Evolutionary conservation across 2,329 filamentous ascomycete genomes (phyloP).

Genomic region (Aspergillus spinulosporus): DNA sequence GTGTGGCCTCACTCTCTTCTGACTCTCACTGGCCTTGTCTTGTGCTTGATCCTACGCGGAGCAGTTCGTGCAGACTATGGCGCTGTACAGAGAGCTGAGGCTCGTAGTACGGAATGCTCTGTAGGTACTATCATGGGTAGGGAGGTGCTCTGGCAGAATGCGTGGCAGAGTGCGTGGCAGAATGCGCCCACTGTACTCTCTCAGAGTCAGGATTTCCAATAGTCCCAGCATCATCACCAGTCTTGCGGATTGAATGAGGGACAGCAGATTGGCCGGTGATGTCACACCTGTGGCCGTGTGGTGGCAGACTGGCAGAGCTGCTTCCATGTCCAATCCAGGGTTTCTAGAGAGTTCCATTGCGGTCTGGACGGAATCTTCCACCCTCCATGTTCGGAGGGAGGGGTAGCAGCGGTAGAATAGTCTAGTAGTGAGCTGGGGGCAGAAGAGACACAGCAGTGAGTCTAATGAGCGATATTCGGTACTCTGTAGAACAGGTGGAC

Average conservation of each 20-base stretch:
- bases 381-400: slow-evolving; percentile 6
- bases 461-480: no score
- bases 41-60: not conserved
- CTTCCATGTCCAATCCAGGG: not conserved
- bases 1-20: not conserved
- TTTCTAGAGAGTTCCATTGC: slow-evolving; percentile 5
- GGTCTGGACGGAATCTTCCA: slow-evolving; percentile 2
- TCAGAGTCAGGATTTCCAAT: not conserved
- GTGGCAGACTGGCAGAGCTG: not conserved
- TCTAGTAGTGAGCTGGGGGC: no score
- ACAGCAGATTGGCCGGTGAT: slow-evolving; percentile 3
- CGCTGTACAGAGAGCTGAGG: no score
- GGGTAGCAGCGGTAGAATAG: not conserved
- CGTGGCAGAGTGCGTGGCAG: not conserved
- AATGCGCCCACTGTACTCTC: not conserved
- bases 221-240: not conserved
- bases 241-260: no score
- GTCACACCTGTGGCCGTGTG: slow-evolving; percentile 8
- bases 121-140: no score
- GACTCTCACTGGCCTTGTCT: not conserved
- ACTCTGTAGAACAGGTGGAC: no score
- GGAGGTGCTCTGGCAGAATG: not conserved
- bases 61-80: not conserved
- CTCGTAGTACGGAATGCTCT: no score
- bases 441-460: no score